Evolutionary conservation across 2,329 filamentous ascomycete genomes (phyloP).

Genomic region (Calonectria hawksworthii): DNA sequence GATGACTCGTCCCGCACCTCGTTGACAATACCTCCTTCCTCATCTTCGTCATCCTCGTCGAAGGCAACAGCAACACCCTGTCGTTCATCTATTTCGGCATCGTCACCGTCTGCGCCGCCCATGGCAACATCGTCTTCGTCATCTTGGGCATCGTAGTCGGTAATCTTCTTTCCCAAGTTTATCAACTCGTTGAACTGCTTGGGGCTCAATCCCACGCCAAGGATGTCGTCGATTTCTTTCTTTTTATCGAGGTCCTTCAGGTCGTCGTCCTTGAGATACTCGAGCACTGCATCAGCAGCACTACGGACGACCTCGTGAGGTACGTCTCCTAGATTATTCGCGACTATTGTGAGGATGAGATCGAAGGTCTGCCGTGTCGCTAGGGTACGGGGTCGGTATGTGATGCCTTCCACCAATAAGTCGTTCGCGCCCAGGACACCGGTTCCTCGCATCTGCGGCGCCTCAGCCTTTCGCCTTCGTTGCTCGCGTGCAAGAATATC

Average conservation of each 20-base stretch:
- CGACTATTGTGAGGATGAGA: conserved; percentile 91
- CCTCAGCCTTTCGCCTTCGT: conserved; percentile 85
- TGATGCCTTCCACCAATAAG: conserved; percentile 89
- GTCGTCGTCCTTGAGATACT: conserved; percentile 94
- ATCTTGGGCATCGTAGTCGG: conserved; percentile 96
- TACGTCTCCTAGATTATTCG: conserved; percentile 90
- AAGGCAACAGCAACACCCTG: conserved; percentile 99
- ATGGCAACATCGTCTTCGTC: conserved; percentile 91
- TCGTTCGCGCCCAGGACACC: conserved; percentile 89
- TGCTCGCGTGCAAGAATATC: conserved; percentile 88
- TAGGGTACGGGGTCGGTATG: conserved; percentile 91
- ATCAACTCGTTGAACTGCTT: conserved; percentile 98
- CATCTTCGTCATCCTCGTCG: conserved; percentile 91
- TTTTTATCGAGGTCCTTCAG: conserved; percentile 99
- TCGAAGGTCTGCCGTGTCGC: conserved; percentile 95
- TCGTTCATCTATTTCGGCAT: conserved; percentile 88
- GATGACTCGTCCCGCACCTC: conserved; percentile 92
- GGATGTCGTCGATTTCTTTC: conserved; percentile 93
- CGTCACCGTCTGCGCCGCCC: conserved; percentile 73
- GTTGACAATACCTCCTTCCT: conserved; percentile 80
- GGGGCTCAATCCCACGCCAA: conserved; percentile 84
- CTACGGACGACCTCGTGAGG: conserved; percentile 92
- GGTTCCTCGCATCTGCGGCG: conserved; percentile 74
- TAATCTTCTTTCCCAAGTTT: conserved; percentile 98
- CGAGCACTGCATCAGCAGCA: conserved; percentile 91